Base-by-base conservation (phyloP, 2,329 filamentous ascomycete genomes). In the Penicillium capsulatum region DNA sequence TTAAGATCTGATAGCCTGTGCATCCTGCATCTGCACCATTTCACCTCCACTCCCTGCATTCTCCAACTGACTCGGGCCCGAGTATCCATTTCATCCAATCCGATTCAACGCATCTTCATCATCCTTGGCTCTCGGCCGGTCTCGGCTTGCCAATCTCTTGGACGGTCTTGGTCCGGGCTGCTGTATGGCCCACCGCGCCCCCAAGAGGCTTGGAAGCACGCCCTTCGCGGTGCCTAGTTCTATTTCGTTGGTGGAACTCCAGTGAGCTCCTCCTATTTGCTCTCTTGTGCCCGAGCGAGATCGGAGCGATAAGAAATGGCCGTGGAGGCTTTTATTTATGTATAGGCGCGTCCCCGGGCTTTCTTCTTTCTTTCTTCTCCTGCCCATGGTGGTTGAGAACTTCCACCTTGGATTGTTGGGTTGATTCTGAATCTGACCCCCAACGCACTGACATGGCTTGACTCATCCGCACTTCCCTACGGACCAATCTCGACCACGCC, bases 401-500 rank as follows among this genome's bases (percentile, higher is more conserved):
- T 22, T 22, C n/a, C 19, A 22, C 19, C 19, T 5, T 22, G 9
- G 9, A 9, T 22, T 22, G 19, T 9, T 22, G 19, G 19, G 9
- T 9, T 9, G 19, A 22, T 22, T 22, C 19, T 22, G n/a, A n/a
- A n/a, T n/a, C n/a, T n/a, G n/a, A n/a, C n/a, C n/a, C n/a, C n/a
- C n/a, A n/a, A n/a, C n/a, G n/a, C n/a, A n/a, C n/a, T n/a, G n/a
- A n/a, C n/a, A n/a, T n/a, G n/a, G n/a, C n/a, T n/a, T n/a, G n/a
- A n/a, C n/a, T n/a, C n/a, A n/a, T n/a, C n/a, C n/a, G n/a, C n/a
- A 28, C 16, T 13, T 24, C 31, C 28, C 26, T 10, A 34, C 31
- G 17, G 45, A 50, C 45, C 45, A 48, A 50, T 50, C 24, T 40
- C 45, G 45, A 50, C 47, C 40, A 20, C 28, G 19, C 32, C 17